Evolutionary conservation across 306 rosid genomes (phyloP).

Genomic region (Dalbergia cochinchinensis): DNA sequence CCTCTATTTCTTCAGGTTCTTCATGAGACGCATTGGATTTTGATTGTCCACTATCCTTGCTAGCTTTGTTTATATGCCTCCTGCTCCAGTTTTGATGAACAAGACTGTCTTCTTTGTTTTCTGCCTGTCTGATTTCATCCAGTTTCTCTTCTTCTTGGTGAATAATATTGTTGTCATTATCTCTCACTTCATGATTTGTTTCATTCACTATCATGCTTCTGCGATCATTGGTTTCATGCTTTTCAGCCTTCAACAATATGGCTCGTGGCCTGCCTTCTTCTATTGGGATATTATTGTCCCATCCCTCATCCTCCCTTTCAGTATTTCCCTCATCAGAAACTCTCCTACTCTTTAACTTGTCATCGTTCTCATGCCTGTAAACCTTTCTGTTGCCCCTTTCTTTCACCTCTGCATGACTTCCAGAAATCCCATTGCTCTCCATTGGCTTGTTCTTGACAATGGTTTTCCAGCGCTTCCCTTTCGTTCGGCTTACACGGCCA

Average conservation of each 20-base stretch:
- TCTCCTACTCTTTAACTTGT: slow-evolving; percentile 30
- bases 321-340: slow-evolving; percentile 17
- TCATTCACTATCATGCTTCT: slow-evolving; percentile 21
- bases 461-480: slow-evolving; percentile 60
- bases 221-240: slow-evolving; percentile 41
- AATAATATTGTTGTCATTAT: slow-evolving; percentile 17
- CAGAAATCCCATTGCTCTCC: slow-evolving; percentile 47
- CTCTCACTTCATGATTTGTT: slow-evolving; percentile 38
- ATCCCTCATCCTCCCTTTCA: slow-evolving; percentile 27
- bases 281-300: neutral
- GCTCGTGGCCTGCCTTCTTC: slow-evolving; percentile 46
- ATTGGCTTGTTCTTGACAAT: slow-evolving; percentile 45
- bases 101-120: slow-evolving; percentile 37
- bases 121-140: slow-evolving; percentile 29
- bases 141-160: slow-evolving; percentile 19
- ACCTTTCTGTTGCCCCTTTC: slow-evolving; percentile 42
- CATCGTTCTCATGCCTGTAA: slow-evolving; percentile 40
- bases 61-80: slow-evolving; percentile 40
- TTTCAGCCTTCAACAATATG: slow-evolving; percentile 35
- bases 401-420: slow-evolving; percentile 39
- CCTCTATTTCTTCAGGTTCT: slow-evolving; percentile 38
- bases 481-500: slow-evolving; percentile 44
- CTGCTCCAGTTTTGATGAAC: slow-evolving; percentile 47
- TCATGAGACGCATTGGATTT: slow-evolving; percentile 14
- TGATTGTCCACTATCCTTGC: slow-evolving; percentile 37